Base-by-base conservation (phyloP, 106 monocot species). In the Platanthera guangdongensis region DNA sequence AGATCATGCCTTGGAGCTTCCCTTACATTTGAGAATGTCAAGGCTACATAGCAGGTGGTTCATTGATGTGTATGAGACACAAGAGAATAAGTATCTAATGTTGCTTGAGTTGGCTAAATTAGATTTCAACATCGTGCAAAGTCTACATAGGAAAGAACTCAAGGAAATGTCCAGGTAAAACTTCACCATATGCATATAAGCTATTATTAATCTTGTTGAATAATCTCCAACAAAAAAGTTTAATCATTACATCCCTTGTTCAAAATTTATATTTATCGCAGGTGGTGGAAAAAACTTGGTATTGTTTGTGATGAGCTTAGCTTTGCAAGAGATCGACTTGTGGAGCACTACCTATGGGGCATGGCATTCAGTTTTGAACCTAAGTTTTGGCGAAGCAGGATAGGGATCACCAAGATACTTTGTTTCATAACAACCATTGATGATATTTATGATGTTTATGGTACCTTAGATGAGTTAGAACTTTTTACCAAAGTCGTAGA, bases 391-490 rank as follows among this genome's bases (percentile, higher is more conserved):
- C 18, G 39, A 15, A 74, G 25, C 14, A 73, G 92, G 5, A 47
- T 76, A 62, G 75, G 11, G 4, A 12, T 78, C 0, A 72, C 85
- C 5, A 84, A 83, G 22, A 71, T 71, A 2, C 71, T 51, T 74
- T 19, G 64, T n/a, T 49, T 87, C 0, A 16, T 92, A 47, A 78
- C 82, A 4, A 50, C 63, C 6, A 65, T 89, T 8, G 89, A 92
- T 74, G 89, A 92, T 76, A 50, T 89, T 10, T 92, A 89, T 75
- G 89, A 92, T 73, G 46, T 87, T 5, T 89, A 89, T 77, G 89
- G 85, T 16, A 68, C 89, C 28, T 47, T 84, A 2, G 87, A 92
- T 14, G 89, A 89, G 75, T 59, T 87, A 12, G 73, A 78, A 16
- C 79, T 83, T 5, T 92, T 92, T 68, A 92, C 89, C 9, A 51